Evolutionary conservation across 345 rosid species (phyloP).

Genomic region (Barbarea vulgaris): DNA sequence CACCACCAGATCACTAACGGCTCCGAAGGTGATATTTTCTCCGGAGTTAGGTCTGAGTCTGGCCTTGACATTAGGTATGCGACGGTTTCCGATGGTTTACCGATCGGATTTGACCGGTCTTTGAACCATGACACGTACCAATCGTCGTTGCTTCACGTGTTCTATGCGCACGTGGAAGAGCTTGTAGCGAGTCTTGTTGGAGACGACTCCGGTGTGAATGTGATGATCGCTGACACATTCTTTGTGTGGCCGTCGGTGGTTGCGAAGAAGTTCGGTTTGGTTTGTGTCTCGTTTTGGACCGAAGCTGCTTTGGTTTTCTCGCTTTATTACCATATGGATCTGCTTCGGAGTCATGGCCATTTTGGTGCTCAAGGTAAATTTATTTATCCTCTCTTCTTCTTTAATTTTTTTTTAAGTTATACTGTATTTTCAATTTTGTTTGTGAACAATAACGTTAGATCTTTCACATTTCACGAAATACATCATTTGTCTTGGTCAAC

Average conservation of each 20-base stretch:
- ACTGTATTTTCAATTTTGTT: neutral
- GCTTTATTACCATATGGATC: slow-evolving; percentile 72
- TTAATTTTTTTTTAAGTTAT: neutral
- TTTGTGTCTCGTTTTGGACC: slow-evolving; percentile 80
- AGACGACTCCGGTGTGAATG: slow-evolving; percentile 42
- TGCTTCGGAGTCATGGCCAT: slow-evolving; percentile 66
- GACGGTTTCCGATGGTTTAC: slow-evolving; percentile 79
- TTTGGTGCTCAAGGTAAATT: slow-evolving; percentile 61
- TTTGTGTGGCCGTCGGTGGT: slow-evolving; percentile 72
- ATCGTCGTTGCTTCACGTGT: slow-evolving; percentile 52
- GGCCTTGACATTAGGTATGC: slow-evolving; percentile 71
- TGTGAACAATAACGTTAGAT: neutral
- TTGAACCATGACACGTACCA: slow-evolving; percentile 74
- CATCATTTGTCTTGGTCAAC: slow-evolving; percentile 18
- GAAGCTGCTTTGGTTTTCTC: slow-evolving; percentile 75
- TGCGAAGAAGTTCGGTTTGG: slow-evolving; percentile 60
- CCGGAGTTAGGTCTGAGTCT: slow-evolving; percentile 46
- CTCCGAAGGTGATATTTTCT: slow-evolving; percentile 50
- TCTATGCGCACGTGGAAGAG: slow-evolving; percentile 70
- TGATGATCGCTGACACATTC: slow-evolving; percentile 72
- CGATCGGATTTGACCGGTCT: slow-evolving; percentile 65
- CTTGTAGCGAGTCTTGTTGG: slow-evolving; percentile 45
- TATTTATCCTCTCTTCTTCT: neutral
- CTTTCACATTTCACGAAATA: neutral
- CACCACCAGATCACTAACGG: slow-evolving; percentile 55